Conservation (phyloP, 345 rosid genomes). For the Dipteronia sinensis region DNA sequence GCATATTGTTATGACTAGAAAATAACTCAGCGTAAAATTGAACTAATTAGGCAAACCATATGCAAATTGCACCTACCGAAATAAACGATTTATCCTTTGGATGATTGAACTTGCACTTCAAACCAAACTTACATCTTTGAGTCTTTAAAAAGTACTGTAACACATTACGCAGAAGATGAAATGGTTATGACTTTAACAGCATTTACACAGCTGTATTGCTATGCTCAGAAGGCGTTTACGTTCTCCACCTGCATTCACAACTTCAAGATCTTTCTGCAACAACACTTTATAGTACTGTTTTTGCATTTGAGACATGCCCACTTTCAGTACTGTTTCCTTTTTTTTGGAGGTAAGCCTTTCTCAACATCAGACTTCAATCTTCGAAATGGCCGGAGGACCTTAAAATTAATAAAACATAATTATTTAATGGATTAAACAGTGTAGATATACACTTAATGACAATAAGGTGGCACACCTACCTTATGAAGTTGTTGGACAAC, state of each 20-base stretch:
- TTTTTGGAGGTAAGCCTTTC: slow-evolving; percentile 98
- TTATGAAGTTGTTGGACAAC: slow-evolving; percentile 98
- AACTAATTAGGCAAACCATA: slow-evolving; percentile 17
- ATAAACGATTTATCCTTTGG: slow-evolving; percentile 51
- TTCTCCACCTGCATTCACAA: slow-evolving; percentile 99
- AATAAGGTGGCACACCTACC: slow-evolving; percentile 39
- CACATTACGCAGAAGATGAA: slow-evolving; percentile 8
- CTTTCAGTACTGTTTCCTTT: slow-evolving; percentile 97
- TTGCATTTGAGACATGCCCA: slow-evolving; percentile 99
- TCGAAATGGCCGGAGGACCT: slow-evolving; percentile 99
- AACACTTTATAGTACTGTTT: slow-evolving; percentile 88
- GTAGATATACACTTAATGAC: not conserved
- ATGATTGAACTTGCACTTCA: slow-evolving; percentile 94
- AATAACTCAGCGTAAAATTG: slow-evolving; percentile 14
- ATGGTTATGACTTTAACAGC: slow-evolving; percentile 52
- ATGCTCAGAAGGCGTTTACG: slow-evolving; percentile 95
- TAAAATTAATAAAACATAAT: slow-evolving; percentile 20
- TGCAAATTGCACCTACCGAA: slow-evolving; percentile 46
- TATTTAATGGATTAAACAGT: slow-evolving; percentile 14
- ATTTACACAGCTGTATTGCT: slow-evolving; percentile 98
- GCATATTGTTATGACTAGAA: slow-evolving; percentile 15
- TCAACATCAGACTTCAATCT: slow-evolving; percentile 96
- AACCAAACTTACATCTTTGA: slow-evolving; percentile 89
- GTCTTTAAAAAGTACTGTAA: slow-evolving; percentile 89
- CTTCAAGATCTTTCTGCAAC: slow-evolving; percentile 98